These are phyloP conservation scores for Xylariales sp. DNA, from an alignment of 2,329 filamentous ascomycete genomes.

Conservation along the genomic window DNA sequence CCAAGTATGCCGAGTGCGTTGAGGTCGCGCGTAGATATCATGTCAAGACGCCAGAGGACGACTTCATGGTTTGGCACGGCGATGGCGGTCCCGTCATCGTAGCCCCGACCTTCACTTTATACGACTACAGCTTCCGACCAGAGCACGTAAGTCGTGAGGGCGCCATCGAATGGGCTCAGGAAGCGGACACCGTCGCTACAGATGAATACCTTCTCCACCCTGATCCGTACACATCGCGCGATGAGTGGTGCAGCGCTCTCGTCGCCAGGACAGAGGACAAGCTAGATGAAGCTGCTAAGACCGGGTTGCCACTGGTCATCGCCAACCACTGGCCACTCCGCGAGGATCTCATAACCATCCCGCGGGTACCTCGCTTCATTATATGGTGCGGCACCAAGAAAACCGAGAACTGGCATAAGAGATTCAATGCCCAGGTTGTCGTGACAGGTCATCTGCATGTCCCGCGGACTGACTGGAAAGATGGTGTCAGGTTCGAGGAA, in stretches of 20 bases:
- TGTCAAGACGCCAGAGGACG: conserved; percentile 52
- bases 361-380: conserved; percentile 28
- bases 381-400: conserved; percentile 32
- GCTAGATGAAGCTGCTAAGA: conserved; percentile 19
- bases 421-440: conserved; percentile 29
- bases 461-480: conserved; percentile 32
- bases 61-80: conserved; percentile 49
- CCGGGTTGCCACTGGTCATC: conserved; percentile 22
- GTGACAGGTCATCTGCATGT: conserved; percentile 32
- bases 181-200: conserved; percentile 28
- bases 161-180: conserved; percentile 34
- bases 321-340: conserved; percentile 33
- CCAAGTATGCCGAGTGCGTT: conserved; percentile 51
- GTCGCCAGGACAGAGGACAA: conserved; percentile 19
- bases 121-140: conserved; percentile 56
- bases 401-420: conserved; percentile 29
- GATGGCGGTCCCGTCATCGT: conserved; percentile 38
- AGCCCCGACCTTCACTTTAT: conserved; percentile 53
- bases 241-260: conserved; percentile 28
- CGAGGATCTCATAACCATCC: conserved; percentile 29
- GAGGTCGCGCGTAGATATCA: conserved; percentile 46
- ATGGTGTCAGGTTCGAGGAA: conserved; percentile 32
- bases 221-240: conserved; percentile 26
- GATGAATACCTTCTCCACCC: conserved; percentile 32
- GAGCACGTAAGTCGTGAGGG: conserved; percentile 39